phyloP scores from a whole-genome alignment of 768 basidiomycete genomes.

The Favolaschia claudopus region DNA sequence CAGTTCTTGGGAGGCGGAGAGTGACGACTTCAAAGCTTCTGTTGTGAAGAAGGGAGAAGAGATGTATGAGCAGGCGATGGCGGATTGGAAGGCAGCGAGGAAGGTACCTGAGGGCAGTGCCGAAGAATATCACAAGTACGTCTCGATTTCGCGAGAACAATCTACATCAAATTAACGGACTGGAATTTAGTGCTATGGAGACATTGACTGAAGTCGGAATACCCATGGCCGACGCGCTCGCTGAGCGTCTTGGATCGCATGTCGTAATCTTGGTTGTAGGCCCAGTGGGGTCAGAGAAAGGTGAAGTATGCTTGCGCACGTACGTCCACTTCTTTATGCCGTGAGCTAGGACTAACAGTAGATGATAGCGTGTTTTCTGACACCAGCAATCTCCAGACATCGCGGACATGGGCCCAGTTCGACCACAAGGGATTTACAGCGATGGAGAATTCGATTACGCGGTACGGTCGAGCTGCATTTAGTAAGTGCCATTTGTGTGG shows the following conservation, averaged over 20 bases:
- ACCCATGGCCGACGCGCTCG: not conserved
- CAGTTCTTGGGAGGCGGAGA: not conserved
- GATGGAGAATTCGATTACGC: not conserved
- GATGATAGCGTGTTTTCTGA: not conserved
- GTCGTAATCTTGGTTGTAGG: not conserved
- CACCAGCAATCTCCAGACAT: not conserved
- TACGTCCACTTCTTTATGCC: not conserved
- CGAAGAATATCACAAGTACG: not conserved
- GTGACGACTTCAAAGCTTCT: not conserved
- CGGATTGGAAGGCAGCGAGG: not conserved
- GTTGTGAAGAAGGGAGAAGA: not conserved
- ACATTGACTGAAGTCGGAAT: not conserved
- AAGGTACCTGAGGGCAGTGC: not conserved
- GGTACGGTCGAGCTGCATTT: not conserved
- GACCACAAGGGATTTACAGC: not conserved
- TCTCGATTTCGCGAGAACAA: not conserved
- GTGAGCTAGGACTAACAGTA: no score
- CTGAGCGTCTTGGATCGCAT: not conserved
- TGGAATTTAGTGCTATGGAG: not conserved
- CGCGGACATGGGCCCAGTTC: not conserved
- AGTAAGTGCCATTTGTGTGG: no score
- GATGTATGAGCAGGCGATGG: not conserved
- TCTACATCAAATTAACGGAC: no score
- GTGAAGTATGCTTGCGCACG: not conserved
- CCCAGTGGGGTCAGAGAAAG: not conserved